Percentiles rank a stretch among this genome's conserved stretches.
phyloP scores from a whole-genome alignment of 352 stramenopile genomes.

The Phytophthora colocasiae region DNA sequence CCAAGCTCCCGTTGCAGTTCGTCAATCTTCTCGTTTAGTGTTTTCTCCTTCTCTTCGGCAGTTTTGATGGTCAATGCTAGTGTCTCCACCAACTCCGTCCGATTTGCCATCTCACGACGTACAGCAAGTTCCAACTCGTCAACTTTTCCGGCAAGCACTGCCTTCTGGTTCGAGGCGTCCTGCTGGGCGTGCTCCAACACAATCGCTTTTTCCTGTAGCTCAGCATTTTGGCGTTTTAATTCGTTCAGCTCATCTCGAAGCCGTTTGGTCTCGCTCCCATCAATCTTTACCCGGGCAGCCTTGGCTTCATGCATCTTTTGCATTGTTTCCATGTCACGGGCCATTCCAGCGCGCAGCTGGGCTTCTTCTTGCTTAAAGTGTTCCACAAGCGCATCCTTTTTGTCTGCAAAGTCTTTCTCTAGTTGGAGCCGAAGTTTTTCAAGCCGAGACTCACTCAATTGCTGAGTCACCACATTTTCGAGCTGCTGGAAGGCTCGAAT shows the following conservation, averaged over 20 bases:
- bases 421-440: constrained; percentile 57
- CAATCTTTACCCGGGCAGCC: constrained; percentile 65
- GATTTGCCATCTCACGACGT: constrained; percentile 64
- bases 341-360: constrained; percentile 64
- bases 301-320: constrained; percentile 74
- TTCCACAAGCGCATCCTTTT: constrained; percentile 63
- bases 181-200: constrained; percentile 57
- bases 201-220: constrained; percentile 53
- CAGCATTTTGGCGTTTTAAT: constrained; percentile 43
- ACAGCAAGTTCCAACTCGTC: constrained; percentile 60
- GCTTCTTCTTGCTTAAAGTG: constrained; percentile 76
- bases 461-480: constrained; percentile 52
- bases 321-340: constrained; percentile 70
- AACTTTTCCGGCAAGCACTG: constrained; percentile 52
- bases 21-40: constrained; percentile 47
- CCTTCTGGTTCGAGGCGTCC: constrained; percentile 41
- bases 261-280: constrained; percentile 63
- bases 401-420: constrained; percentile 63
- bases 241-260: constrained; percentile 53
- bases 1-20: constrained; percentile 63
- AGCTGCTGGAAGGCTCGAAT: constrained; percentile 64
- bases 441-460: constrained; percentile 65
- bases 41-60: constrained; percentile 59
- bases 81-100: constrained; percentile 81
- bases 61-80: constrained; percentile 67